Conservation (phyloP, 306 rosid genomes). For the Lablab purpureus region DNA sequence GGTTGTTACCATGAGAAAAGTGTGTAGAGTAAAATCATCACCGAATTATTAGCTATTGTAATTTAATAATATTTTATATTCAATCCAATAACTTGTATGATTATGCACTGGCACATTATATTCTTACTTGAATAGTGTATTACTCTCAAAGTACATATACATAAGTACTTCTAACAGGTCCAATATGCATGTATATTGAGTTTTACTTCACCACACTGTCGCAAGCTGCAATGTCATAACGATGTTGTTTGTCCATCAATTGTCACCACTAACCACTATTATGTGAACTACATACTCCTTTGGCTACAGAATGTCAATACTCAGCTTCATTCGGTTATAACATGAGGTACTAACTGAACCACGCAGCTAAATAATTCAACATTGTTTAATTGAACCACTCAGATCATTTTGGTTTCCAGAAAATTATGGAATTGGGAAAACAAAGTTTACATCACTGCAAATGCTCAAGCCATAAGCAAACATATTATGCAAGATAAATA, state of each 20-base stretch:
- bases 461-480: constrained; percentile 7
- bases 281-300: neutral
- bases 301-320: neutral
- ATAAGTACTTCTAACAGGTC: neutral
- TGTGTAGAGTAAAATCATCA: neutral
- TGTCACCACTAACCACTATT: neutral
- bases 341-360: neutral
- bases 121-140: neutral
- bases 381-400: neutral
- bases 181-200: neutral
- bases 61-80: neutral
- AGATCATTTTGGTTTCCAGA: neutral
- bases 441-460: constrained; percentile 23
- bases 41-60: neutral
- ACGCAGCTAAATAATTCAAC: neutral
- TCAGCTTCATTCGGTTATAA: constrained; percentile 5
- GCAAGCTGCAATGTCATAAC: neutral
- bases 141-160: constrained; percentile 17
- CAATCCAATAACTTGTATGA: neutral
- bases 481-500: neutral
- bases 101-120: neutral
- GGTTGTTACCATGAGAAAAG: constrained; percentile 29
- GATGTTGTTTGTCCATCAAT: constrained; percentile 1
- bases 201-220: neutral
- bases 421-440: neutral